A percentile compares a stretch with the other conserved stretches of the same genome.
phyloP scores from a whole-genome alignment of 495 filamentous ascomycete genomes.

The Chaetomidium leptoderma region DNA sequence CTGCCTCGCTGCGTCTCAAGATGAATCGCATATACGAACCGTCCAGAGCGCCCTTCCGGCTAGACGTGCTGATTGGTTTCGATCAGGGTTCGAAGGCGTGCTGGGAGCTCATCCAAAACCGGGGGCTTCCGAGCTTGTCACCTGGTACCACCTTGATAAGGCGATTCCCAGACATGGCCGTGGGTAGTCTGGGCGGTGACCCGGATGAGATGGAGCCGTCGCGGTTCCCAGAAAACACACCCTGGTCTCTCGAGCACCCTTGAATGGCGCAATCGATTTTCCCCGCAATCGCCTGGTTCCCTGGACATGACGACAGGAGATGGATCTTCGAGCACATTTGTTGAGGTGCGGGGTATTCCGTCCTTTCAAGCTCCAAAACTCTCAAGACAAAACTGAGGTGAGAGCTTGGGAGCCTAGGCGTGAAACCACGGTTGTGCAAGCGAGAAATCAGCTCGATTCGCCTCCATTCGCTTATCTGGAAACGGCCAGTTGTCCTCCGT shows the following conservation, averaged over 20 bases:
- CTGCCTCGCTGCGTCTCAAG: neutral
- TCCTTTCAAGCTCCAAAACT: too few species aligned
- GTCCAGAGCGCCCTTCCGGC: neutral
- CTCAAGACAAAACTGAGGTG: too few species aligned
- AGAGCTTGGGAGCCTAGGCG: too few species aligned
- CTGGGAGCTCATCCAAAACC: neutral
- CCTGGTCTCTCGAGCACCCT: conserved; percentile 6
- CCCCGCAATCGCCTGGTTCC: conserved; percentile 9
- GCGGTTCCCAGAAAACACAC: conserved; percentile 4
- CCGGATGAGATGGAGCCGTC: neutral
- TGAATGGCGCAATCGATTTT: conserved; percentile 10
- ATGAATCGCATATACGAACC: conserved; percentile 8
- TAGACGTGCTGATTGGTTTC: neutral
- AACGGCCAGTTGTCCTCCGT: too few species aligned
- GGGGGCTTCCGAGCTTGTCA: neutral
- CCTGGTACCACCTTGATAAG: neutral
- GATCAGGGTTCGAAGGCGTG: neutral
- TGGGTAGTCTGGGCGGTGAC: neutral
- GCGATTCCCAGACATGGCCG: neutral
- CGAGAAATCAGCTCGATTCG: too few species aligned
- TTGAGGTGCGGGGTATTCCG: too few species aligned
- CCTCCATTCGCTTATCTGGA: too few species aligned
- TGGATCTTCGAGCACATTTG: too few species aligned
- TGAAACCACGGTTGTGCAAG: too few species aligned
- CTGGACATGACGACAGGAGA: too few species aligned